phyloP scores from a whole-genome alignment of 805 yeast species.

The Kluyveromyces nonfermentans region DNA sequence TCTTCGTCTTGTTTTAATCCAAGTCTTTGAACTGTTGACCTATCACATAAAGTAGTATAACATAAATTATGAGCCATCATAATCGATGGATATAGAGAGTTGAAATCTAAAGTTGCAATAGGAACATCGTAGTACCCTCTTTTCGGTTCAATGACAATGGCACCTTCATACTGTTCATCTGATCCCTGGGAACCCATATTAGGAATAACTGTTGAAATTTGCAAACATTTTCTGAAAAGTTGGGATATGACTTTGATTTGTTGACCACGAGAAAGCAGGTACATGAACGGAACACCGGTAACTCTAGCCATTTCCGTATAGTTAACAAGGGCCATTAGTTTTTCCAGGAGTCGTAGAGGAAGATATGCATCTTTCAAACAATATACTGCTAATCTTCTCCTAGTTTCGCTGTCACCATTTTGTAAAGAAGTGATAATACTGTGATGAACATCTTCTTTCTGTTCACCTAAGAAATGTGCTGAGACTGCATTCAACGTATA shows the following conservation, averaged over 20 bases:
- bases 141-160: slow-evolving; percentile 94
- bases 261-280: slow-evolving; percentile 83
- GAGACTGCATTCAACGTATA: slow-evolving; percentile 93
- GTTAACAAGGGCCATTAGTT: slow-evolving; percentile 91
- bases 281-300: slow-evolving; percentile 96
- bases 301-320: slow-evolving; percentile 99
- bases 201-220: slow-evolving; percentile 82
- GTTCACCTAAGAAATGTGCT: slow-evolving; percentile 88
- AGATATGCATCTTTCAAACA: slow-evolving; percentile 94
- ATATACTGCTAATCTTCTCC: slow-evolving; percentile 92
- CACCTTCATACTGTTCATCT: slow-evolving; percentile 96
- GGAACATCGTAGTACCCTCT: slow-evolving; percentile 97
- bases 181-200: slow-evolving; percentile 71
- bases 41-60: slow-evolving; percentile 78
- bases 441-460: slow-evolving; percentile 96
- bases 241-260: slow-evolving; percentile 97
- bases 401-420: slow-evolving; percentile 83
- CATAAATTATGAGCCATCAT: slow-evolving; percentile 99
- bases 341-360: slow-evolving; percentile 80
- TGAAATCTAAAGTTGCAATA: slow-evolving; percentile 95
- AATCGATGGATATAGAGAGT: slow-evolving; percentile 93
- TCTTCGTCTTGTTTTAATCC: slow-evolving; percentile 61
- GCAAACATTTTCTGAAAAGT: slow-evolving; percentile 82
- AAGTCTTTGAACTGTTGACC: slow-evolving; percentile 56
- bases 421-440: slow-evolving; percentile 92